These are phyloP conservation scores for Macrotyloma uniflorum DNA, from an alignment of 306 rosid species.

Conservation along the genomic window DNA sequence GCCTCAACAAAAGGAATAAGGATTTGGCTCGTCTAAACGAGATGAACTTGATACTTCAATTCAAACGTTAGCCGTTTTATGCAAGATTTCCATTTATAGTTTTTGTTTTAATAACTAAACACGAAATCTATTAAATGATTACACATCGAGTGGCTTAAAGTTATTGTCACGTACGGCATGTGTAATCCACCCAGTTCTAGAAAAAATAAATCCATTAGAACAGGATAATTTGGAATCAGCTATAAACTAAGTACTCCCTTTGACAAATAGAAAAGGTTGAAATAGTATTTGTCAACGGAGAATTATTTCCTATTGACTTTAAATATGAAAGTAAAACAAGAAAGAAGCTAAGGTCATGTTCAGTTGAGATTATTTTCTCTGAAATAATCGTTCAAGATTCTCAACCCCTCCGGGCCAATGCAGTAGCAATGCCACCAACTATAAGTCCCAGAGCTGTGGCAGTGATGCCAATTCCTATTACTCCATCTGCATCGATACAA, in stretches of 20 bases:
- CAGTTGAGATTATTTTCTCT: background rate
- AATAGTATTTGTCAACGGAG: conserved; percentile 15
- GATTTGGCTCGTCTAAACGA: no score
- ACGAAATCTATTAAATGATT: background rate
- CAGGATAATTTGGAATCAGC: background rate
- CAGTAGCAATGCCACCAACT: conserved; percentile 90
- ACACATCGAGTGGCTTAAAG: background rate
- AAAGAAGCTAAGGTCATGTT: conserved; percentile 17
- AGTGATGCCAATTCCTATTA: conserved; percentile 90
- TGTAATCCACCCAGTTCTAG: background rate
- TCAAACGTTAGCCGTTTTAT: no score
- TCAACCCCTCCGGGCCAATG: conserved; percentile 73
- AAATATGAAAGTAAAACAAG: conserved; percentile 15
- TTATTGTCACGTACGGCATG: background rate
- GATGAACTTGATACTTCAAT: no score
- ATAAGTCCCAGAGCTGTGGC: conserved; percentile 84
- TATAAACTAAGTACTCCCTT: background rate
- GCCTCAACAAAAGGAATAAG: no score
- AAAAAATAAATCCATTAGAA: background rate
- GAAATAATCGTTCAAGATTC: background rate
- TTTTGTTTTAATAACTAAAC: no score
- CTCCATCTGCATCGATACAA: conserved; percentile 68
- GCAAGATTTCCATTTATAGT: no score
- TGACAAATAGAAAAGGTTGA: background rate
- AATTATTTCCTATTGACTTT: conserved; percentile 34